Evolutionary conservation across 345 rosid genomes (phyloP).

Genomic region (Isatis tinctoria): DNA sequence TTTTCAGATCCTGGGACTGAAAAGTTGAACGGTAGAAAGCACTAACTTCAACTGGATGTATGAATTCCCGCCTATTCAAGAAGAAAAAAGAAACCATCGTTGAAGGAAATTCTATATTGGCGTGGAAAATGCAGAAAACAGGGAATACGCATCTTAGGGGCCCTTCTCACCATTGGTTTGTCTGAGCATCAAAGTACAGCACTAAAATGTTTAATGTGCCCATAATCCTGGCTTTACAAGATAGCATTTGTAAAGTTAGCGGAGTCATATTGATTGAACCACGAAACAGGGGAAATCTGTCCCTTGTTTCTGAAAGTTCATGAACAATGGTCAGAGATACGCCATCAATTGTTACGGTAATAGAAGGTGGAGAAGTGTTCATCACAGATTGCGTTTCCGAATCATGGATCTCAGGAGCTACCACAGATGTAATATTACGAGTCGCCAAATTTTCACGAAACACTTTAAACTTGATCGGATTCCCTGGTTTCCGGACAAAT

Average conservation of each 20-base stretch:
- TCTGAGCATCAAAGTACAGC: conserved; percentile 65
- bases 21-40: conserved; percentile 56
- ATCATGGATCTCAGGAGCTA: conserved; percentile 24
- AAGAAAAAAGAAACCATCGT: conserved; percentile 15
- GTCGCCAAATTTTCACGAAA: conserved; percentile 38
- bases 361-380: conserved; percentile 45
- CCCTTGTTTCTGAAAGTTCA: conserved; percentile 65
- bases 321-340: conserved; percentile 66
- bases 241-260: conserved; percentile 53
- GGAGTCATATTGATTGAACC: conserved; percentile 47
- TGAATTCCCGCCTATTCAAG: conserved; percentile 64
- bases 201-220: conserved; percentile 43
- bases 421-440: conserved; percentile 33
- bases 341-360: conserved; percentile 49
- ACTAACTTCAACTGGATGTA: conserved; percentile 66
- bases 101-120: neutral
- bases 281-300: conserved; percentile 65
- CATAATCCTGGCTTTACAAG: conserved; percentile 64
- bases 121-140: conserved; percentile 9
- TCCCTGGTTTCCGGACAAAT: conserved; percentile 90
- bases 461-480: conserved; percentile 83
- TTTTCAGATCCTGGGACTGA: conserved; percentile 34
- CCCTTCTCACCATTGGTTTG: conserved; percentile 60
- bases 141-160: conserved; percentile 9
- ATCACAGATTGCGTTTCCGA: conserved; percentile 39